A percentile compares a stretch with the other conserved stretches of the same genome.
Conservation (phyloP, 139 green algal genomes). For the Gonium pectorale region DNA sequence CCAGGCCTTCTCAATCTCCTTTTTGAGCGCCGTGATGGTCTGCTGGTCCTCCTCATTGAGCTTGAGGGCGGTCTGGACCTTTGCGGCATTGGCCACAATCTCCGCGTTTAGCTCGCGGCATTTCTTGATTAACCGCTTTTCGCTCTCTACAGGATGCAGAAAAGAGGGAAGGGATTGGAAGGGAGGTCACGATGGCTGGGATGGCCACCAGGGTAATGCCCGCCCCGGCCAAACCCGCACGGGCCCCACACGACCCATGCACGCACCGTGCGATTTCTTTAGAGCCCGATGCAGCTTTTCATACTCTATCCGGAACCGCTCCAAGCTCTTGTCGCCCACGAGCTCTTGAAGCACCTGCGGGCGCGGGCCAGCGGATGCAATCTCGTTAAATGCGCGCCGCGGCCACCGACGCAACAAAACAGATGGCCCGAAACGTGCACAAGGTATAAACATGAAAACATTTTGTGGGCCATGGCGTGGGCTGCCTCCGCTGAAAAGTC, state of each 20-base stretch:
- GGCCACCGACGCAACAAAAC: no score
- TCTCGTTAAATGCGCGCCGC: no score
- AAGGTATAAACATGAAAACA: no score
- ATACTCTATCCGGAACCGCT: slow-evolving; percentile 89
- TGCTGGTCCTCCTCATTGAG: slow-evolving; percentile 92
- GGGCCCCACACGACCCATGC: no score
- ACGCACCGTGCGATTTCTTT: slow-evolving; percentile 91
- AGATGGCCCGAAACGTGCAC: no score
- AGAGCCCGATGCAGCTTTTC: slow-evolving; percentile 91
- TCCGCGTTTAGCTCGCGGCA: slow-evolving; percentile 91
- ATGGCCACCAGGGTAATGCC: no score
- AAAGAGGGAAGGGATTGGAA: no score
- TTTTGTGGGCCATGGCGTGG: no score
- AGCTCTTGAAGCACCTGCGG: slow-evolving; percentile 87
- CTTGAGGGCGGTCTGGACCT: slow-evolving; percentile 91
- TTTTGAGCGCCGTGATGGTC: slow-evolving; percentile 88
- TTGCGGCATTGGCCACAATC: slow-evolving; percentile 90
- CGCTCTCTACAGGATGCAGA: slow-evolving; percentile 82
- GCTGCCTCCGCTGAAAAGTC: no score
- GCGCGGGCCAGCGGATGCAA: not conserved
- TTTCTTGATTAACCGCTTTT: slow-evolving; percentile 88
- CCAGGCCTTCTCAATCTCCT: slow-evolving; percentile 95
- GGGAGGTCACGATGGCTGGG: no score
- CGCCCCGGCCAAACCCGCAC: not conserved
- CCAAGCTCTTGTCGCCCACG: slow-evolving; percentile 78